A percentile compares a stretch with the other conserved stretches of the same genome.
These are phyloP conservation scores for Xylariaceae sp. DNA, from an alignment of 2,329 filamentous ascomycete species.

Conservation along the genomic window DNA sequence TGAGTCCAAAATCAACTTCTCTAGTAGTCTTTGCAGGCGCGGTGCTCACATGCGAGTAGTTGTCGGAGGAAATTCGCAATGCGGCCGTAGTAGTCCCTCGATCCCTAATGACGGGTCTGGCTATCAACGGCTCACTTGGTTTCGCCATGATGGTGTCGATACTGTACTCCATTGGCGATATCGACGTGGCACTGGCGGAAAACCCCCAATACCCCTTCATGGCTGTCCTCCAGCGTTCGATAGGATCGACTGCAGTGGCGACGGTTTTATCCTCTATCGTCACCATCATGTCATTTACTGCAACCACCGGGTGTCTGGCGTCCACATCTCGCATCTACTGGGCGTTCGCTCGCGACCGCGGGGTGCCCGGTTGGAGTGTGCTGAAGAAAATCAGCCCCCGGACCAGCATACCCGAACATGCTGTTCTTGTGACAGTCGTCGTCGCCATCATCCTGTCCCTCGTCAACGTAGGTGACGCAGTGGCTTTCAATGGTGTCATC, in stretches of 20 bases:
- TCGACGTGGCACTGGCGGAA: conserved; percentile 39
- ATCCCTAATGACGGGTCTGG: conserved; percentile 44
- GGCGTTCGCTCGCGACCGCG: conserved; percentile 40
- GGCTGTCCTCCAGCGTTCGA: conserved; percentile 50
- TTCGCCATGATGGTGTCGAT: conserved; percentile 53
- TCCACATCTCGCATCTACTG: conserved; percentile 54
- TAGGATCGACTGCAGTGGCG: conserved; percentile 42
- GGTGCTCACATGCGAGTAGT: conserved; percentile 25
- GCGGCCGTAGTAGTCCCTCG: conserved; percentile 46
- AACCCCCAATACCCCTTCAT: conserved; percentile 54
- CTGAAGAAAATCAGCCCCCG: conserved; percentile 23
- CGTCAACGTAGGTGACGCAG: conserved; percentile 22
- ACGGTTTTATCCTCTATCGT: conserved; percentile 47
- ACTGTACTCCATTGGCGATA: conserved; percentile 49
- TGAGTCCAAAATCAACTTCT: conserved; percentile 7
- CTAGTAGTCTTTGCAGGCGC: no score
- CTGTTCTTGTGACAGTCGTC: conserved; percentile 20
- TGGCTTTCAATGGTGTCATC: conserved; percentile 25
- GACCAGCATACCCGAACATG: conserved; percentile 22
- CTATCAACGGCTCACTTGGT: conserved; percentile 48
- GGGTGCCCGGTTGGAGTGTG: conserved; percentile 21
- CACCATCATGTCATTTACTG: conserved; percentile 43
- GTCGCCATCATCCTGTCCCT: conserved; percentile 23
- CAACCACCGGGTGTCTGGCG: conserved; percentile 49
- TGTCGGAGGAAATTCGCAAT: conserved; percentile 44